Conservation (phyloP, 352 stramenopile species). For the Pythium chondricola region DNA sequence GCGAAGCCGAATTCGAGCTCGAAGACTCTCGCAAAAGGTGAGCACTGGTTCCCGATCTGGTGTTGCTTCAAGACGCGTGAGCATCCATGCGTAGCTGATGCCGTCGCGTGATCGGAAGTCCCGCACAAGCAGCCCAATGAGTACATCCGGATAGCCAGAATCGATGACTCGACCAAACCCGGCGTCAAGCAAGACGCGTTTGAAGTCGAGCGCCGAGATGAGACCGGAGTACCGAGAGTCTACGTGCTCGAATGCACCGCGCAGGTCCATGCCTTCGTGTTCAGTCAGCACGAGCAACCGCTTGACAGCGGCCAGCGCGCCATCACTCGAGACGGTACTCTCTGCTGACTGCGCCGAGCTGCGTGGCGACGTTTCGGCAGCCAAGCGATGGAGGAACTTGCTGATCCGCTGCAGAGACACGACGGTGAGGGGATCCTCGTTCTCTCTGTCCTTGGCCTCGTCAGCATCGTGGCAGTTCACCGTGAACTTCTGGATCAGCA, state of each 20-base stretch:
- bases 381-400: not conserved
- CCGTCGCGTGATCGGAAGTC: constrained; percentile 28
- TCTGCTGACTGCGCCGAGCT: not conserved
- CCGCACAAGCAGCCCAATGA: constrained; percentile 51
- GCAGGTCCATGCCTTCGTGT: constrained; percentile 34
- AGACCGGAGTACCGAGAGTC: constrained; percentile 38
- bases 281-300: constrained; percentile 31
- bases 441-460: constrained; percentile 1
- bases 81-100: constrained; percentile 27
- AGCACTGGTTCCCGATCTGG: too few species aligned
- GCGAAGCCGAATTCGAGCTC: constrained; percentile 26
- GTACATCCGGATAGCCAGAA: constrained; percentile 23
- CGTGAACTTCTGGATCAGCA: constrained; percentile 41
- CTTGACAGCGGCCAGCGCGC: constrained; percentile 9
- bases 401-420: constrained; percentile 30
- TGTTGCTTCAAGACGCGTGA: not conserved
- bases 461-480: not conserved
- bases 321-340: not conserved
- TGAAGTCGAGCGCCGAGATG: constrained; percentile 45
- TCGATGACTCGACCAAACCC: constrained; percentile 21
- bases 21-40: constrained; percentile 32
- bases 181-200: constrained; percentile 37
- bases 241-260: constrained; percentile 39
- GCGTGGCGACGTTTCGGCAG: not conserved
- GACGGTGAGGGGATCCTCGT: not conserved